Percentiles rank a stretch among this genome's conserved stretches.
These are phyloP conservation scores for Keqinozyma sinolaborantium DNA, from an alignment of 1,139 yeast genomes.

Conservation along the genomic window DNA sequence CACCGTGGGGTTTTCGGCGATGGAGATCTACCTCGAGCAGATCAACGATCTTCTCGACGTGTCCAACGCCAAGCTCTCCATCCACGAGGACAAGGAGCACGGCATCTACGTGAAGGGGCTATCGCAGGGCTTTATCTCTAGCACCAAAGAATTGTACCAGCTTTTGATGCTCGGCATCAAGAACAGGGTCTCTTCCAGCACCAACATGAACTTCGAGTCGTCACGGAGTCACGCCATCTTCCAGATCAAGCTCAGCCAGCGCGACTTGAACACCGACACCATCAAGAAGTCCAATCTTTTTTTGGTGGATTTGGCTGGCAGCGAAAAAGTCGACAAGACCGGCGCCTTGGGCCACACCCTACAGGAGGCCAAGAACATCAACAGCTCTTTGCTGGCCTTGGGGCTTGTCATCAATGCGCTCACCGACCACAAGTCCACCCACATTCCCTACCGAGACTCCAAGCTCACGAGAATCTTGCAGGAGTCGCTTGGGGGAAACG, in stretches of 20 bases:
- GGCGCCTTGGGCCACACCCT: conserved; percentile 74
- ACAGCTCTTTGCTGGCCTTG: conserved; percentile 70
- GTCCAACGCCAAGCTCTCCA: conserved; percentile 36
- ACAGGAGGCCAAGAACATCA: conserved; percentile 84
- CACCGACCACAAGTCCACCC: conserved; percentile 64
- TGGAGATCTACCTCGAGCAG: conserved; percentile 83
- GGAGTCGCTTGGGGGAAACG: conserved; percentile 85
- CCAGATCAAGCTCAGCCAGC: conserved; percentile 62
- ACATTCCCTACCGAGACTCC: conserved; percentile 80
- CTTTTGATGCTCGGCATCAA: conserved; percentile 56
- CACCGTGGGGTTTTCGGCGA: conserved; percentile 65
- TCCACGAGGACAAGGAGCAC: conserved; percentile 62
- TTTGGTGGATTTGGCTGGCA: conserved; percentile 85
- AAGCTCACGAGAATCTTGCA: conserved; percentile 79
- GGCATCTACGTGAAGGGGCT: conserved; percentile 74
- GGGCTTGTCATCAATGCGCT: conserved; percentile 82
- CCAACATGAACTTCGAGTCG: conserved; percentile 73
- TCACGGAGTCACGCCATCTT: conserved; percentile 84
- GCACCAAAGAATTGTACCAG: conserved; percentile 54
- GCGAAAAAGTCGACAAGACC: conserved; percentile 81
- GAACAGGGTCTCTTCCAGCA: conserved; percentile 55
- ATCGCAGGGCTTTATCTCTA: conserved; percentile 56
- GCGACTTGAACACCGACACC: conserved; percentile 50
- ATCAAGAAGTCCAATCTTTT: conserved; percentile 67
- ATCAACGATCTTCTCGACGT: conserved; percentile 56